phyloP scores from a whole-genome alignment of 2,329 filamentous ascomycete genomes.

The Berkeleyomyces rouxiae region DNA sequence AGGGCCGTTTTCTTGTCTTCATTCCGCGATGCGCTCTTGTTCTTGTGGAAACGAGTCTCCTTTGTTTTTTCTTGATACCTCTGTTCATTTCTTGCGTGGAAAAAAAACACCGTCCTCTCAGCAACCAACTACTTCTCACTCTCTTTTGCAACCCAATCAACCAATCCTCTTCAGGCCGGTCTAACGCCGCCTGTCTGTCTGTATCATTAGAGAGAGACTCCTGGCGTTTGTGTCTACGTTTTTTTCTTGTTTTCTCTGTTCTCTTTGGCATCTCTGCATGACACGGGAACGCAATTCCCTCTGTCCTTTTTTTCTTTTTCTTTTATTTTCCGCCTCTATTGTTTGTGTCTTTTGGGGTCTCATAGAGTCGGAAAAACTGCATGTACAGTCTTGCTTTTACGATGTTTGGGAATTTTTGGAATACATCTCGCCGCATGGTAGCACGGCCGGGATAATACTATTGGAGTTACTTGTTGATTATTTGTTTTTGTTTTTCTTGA shows the following conservation, averaged over 20 bases:
- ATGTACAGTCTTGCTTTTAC: slow-evolving; percentile 14
- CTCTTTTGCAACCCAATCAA: slow-evolving; percentile 8
- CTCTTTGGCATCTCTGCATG: background rate
- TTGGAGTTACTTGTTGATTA: slow-evolving; percentile 4
- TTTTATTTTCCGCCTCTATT: background rate
- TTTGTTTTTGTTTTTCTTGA: background rate
- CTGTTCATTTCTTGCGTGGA: background rate
- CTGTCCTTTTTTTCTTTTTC: background rate
- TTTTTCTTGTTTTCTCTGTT: background rate
- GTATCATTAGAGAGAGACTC: slow-evolving; percentile 12
- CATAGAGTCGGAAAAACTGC: slow-evolving; percentile 5
- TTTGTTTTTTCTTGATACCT: slow-evolving; percentile 2
- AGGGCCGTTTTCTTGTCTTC: background rate
- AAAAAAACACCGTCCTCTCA: slow-evolving; percentile 1
- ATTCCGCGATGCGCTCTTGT: background rate
- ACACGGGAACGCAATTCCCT: background rate
- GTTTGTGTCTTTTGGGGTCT: background rate
- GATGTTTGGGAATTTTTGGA: slow-evolving; percentile 6
- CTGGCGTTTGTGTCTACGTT: slow-evolving; percentile 7
- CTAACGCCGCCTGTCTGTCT: background rate
- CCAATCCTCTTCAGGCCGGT: background rate
- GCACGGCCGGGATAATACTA: background rate
- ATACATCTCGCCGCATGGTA: background rate
- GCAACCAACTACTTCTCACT: slow-evolving; percentile 10
- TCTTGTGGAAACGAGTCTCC: slow-evolving; percentile 1